Percentiles rank a stretch among this genome's conserved stretches.
Conservation (phyloP, 2,329 filamentous ascomycete species). For the Cladophialophora bantiana region DNA sequence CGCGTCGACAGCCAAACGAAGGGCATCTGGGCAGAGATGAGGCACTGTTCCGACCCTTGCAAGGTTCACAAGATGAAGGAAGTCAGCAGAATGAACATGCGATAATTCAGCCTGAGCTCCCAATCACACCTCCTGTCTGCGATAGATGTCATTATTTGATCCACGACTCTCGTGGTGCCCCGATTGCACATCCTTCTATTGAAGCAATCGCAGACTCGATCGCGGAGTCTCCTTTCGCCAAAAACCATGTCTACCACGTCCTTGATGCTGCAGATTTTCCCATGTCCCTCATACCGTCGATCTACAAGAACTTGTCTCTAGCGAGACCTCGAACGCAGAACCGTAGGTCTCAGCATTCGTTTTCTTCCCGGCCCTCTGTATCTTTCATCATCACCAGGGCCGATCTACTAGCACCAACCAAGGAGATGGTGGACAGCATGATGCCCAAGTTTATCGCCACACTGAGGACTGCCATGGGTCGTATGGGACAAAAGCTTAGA, state of each 20-base stretch:
- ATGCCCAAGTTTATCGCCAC: constrained; percentile 85
- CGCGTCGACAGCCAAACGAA: constrained; percentile 11
- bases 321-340: constrained; percentile 80
- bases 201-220: constrained; percentile 84
- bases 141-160: constrained; percentile 84
- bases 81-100: constrained; percentile 5
- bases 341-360: constrained; percentile 65
- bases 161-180: constrained; percentile 73
- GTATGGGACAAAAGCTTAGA: constrained; percentile 72
- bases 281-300: constrained; percentile 83
- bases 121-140: constrained; percentile 66
- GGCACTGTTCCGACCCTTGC: background rate
- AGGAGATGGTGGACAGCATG: constrained; percentile 81
- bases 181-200: constrained; percentile 82
- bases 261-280: constrained; percentile 96
- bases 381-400: constrained; percentile 91
- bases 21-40: constrained; percentile 18
- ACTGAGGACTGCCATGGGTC: constrained; percentile 76
- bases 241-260: constrained; percentile 95
- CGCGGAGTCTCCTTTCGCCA: constrained; percentile 83
- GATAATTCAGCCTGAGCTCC: constrained; percentile 14
- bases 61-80: constrained; percentile 8
- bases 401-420: constrained; percentile 83
- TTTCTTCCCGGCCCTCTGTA: constrained; percentile 59
- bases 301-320: constrained; percentile 73